phyloP scores from a whole-genome alignment of 805 yeast species.

The Candida succiphila region DNA sequence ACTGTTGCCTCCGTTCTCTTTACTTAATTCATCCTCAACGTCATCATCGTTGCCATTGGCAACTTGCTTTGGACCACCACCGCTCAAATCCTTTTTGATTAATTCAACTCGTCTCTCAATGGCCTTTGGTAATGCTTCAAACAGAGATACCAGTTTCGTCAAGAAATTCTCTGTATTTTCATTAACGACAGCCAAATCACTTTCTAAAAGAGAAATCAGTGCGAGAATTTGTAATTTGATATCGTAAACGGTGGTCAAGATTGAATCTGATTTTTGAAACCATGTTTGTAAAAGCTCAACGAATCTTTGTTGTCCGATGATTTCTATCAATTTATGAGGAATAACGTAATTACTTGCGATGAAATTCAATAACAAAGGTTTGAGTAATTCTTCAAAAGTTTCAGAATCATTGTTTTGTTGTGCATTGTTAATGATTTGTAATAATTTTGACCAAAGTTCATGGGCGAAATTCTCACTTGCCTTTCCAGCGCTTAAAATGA shows the following conservation, averaged over 20 bases:
- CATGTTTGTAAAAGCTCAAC: constrained; percentile 33
- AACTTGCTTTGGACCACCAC: no score
- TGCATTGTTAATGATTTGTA: constrained; percentile 19
- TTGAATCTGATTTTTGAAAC: constrained; percentile 33
- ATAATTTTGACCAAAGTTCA: constrained; percentile 27
- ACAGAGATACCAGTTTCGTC: constrained; percentile 28
- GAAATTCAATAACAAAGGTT: constrained; percentile 28
- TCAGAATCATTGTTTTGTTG: constrained; percentile 8
- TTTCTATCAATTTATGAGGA: constrained; percentile 26
- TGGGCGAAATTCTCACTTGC: constrained; percentile 5
- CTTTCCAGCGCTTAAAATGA: not conserved
- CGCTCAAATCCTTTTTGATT: constrained; percentile 31
- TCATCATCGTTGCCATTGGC: no score
- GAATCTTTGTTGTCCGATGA: constrained; percentile 28
- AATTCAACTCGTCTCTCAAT: constrained; percentile 36
- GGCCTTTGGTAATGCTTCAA: constrained; percentile 38
- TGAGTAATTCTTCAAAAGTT: constrained; percentile 9
- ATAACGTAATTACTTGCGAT: constrained; percentile 30
- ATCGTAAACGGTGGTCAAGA: constrained; percentile 43
- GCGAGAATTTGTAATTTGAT: constrained; percentile 43
- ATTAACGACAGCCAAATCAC: constrained; percentile 19
- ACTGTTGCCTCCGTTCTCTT: no score
- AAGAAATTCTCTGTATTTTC: constrained; percentile 14
- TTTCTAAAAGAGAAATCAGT: constrained; percentile 28
- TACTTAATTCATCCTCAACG: constrained; percentile 24